Base-by-base conservation (phyloP, 306 rosid genomes). In the Phaseolus lunatus region DNA sequence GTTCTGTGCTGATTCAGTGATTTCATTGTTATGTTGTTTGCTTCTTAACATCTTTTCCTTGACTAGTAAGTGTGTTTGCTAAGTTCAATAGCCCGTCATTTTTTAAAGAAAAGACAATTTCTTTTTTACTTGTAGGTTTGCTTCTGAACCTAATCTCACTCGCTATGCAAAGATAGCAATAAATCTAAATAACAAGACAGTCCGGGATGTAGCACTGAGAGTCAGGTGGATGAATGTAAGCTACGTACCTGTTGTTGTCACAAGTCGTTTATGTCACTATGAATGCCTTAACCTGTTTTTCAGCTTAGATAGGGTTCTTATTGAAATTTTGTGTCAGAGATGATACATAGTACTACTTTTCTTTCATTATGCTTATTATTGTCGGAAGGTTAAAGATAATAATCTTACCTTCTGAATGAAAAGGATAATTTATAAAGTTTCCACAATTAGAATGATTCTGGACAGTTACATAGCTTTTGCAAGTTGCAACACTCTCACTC, bases 221-320 rank as follows among this genome's bases (percentile, higher is more conserved):
- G 86, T 90, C 69, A 82, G 87, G 85, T 92, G 95, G 93, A 90
- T 90, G 93, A 82, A 71, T 20, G 97, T 92, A 84, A 86, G 91
- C 22, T 76, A 13, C 23, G 10, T 57, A 65, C 10, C 20, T 20
- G 23, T 48, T 54, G 33, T 5, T 66, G 47, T 26, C 54, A 43
- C 22, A 12, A 54, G 19, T 39, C 27, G 54, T 50, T 79, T 35
- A 65, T 44, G 22, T 39, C 48, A 49, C 22, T 29, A 26, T 73
- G 44, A 52, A 68, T 64, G 58, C 39, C 15, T 20, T 18, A 45
- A 37, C 53, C 39, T 39, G 33, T 23, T 41, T 39, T 54, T 29
- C 14, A 20, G 6, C 50, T 54, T 54, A 13, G 31, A 33, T 22
- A 39, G 27, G 5, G 15, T 72, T 22, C 19, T 23, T 61, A 16